Percentiles rank a stretch among this genome's conserved stretches.
Conservation (phyloP, 1,284 basidiomycete species). For the Porogramme epimiltina region DNA sequence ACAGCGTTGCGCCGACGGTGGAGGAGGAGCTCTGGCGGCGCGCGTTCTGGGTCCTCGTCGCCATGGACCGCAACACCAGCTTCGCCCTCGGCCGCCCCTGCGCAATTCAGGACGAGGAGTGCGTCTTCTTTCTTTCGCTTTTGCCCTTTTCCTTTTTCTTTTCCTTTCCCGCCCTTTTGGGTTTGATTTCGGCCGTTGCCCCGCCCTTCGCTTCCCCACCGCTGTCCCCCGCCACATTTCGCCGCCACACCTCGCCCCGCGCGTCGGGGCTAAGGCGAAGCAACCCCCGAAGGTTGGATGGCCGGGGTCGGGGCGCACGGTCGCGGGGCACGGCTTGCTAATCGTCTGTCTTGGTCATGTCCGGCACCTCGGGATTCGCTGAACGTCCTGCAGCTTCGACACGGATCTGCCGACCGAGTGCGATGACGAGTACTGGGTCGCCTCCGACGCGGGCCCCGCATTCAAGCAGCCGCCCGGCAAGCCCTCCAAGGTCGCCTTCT, state of each 20-base stretch:
- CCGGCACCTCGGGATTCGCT: no score
- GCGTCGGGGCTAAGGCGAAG: no score
- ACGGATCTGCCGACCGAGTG: slow-evolving; percentile 60
- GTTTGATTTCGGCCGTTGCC: not conserved
- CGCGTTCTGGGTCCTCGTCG: slow-evolving; percentile 75
- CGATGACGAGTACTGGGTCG: slow-evolving; percentile 67
- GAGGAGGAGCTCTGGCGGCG: slow-evolving; percentile 62
- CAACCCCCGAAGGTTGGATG: no score
- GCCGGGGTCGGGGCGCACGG: no score
- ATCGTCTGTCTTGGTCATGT: no score
- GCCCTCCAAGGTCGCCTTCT: slow-evolving; percentile 48
- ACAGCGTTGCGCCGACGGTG: slow-evolving; percentile 27
- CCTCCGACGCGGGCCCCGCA: slow-evolving; percentile 40
- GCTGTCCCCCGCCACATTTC: no score
- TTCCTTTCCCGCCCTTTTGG: no score
- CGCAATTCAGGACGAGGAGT: slow-evolving; percentile 87
- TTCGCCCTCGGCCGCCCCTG: slow-evolving; percentile 78
- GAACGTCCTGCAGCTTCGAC: slow-evolving; percentile 46
- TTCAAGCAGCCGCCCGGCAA: slow-evolving; percentile 50
- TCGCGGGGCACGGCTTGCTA: not conserved
- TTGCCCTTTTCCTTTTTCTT: no score
- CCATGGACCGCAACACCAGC: slow-evolving; percentile 66
- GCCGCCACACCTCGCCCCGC: no score
- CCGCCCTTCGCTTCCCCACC: not conserved
- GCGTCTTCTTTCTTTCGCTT: slow-evolving; percentile 30